phyloP scores from a whole-genome alignment of 805 yeast genomes.

The Dipodascopsis tothii region DNA sequence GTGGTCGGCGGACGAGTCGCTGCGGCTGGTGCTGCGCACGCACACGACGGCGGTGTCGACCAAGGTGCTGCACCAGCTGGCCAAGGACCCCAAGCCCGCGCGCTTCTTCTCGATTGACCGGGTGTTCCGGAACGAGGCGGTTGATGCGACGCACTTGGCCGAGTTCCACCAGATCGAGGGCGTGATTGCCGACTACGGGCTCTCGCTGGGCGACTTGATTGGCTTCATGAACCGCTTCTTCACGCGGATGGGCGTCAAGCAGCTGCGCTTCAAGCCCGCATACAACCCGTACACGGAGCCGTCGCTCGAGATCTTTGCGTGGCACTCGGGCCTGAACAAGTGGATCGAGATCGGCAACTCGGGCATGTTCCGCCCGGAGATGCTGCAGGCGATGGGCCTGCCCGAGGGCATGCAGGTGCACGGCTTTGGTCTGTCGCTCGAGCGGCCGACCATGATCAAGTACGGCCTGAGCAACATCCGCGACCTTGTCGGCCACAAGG shows the following conservation, averaged over 20 bases:
- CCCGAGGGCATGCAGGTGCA: constrained; percentile 88
- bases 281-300: constrained; percentile 99
- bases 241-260: constrained; percentile 92
- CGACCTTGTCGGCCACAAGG: constrained; percentile 95
- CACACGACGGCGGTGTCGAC: constrained; percentile 96
- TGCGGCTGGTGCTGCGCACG: constrained; percentile 88
- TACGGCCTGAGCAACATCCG: constrained; percentile 92
- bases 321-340: constrained; percentile 86
- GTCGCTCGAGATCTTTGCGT: constrained; percentile 92
- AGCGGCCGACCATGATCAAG: constrained; percentile 98
- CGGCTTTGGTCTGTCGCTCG: constrained; percentile 96
- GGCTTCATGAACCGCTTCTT: constrained; percentile 98
- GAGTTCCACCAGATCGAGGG: constrained; percentile 99
- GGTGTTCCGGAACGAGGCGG: constrained; percentile 99
- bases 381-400: constrained; percentile 97
- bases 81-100: constrained; percentile 55
- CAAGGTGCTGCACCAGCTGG: constrained; percentile 76
- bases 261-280: constrained; percentile 95
- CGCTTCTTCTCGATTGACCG: constrained; percentile 94
- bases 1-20: constrained; percentile 87
- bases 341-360: constrained; percentile 99
- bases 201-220: constrained; percentile 91
- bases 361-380: constrained; percentile 99
- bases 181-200: constrained; percentile 91
- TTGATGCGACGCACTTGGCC: constrained; percentile 97